A percentile compares a stretch with the other conserved stretches of the same genome.
These are phyloP conservation scores for Trametes versicolor DNA, from an alignment of 1,284 basidiomycete species.

Conservation along the genomic window DNA sequence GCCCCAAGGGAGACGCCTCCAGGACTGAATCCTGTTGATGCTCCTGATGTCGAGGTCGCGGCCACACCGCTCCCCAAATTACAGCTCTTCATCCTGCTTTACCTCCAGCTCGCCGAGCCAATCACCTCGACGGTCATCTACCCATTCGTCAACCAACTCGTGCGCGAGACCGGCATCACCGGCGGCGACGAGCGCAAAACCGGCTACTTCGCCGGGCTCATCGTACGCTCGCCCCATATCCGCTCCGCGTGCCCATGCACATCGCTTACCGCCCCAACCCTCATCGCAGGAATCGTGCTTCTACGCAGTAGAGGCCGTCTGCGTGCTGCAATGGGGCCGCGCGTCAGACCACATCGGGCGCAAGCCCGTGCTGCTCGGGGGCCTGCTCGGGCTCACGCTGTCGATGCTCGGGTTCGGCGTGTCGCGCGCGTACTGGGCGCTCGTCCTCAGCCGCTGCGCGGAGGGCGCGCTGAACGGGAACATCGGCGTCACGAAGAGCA, in stretches of 20 bases:
- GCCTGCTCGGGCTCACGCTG: constrained; percentile 68
- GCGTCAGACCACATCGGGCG: constrained; percentile 74
- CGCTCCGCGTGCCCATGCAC: too few relatives aligned
- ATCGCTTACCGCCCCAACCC: too few relatives aligned
- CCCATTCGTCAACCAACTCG: constrained; percentile 58
- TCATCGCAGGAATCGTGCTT: constrained; percentile 71
- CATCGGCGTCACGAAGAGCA: constrained; percentile 74
- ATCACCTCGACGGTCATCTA: constrained; percentile 72
- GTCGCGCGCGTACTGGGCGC: constrained; percentile 64
- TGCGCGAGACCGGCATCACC: constrained; percentile 72
- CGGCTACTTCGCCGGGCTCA: constrained; percentile 62
- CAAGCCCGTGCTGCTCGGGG: constrained; percentile 71
- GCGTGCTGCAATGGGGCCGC: constrained; percentile 75
- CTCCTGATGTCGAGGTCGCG: constrained; percentile 25
- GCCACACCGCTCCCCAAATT: constrained; percentile 68
- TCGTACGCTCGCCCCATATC: constrained; percentile 49
- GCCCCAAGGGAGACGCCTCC: background rate
- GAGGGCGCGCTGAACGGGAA: constrained; percentile 63
- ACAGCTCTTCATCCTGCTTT: constrained; percentile 68
- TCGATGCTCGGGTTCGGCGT: constrained; percentile 77
- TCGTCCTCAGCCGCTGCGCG: constrained; percentile 61
- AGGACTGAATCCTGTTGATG: background rate
- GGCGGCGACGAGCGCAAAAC: constrained; percentile 59
- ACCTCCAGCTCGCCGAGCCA: constrained; percentile 66
- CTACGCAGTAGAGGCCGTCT: constrained; percentile 70